A percentile compares a stretch with the other conserved stretches of the same genome.
Conservation (phyloP, 495 filamentous ascomycete species). For the Oleoguttula mirabilis region DNA sequence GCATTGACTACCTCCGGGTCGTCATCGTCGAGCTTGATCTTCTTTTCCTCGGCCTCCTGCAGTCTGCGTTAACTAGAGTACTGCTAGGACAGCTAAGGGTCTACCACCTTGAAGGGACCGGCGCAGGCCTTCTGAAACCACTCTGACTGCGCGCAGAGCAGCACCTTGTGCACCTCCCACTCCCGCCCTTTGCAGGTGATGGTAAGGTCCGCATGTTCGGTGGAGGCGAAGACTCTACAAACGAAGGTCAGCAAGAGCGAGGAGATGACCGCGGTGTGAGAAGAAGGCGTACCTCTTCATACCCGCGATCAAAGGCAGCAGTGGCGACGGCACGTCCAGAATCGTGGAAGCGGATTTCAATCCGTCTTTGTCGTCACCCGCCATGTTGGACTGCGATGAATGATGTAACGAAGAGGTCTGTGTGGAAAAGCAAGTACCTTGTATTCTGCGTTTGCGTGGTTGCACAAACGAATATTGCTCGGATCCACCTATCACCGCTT, state of each 20-base stretch:
- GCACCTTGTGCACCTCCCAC: constrained; percentile 8
- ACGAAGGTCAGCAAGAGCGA: background rate
- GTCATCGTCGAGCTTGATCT: background rate
- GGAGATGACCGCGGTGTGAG: background rate
- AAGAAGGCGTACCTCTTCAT: background rate
- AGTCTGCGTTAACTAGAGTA: background rate
- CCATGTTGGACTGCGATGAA: too few species aligned
- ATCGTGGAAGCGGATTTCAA: background rate
- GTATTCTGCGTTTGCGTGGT: too few species aligned
- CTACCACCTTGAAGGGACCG: background rate
- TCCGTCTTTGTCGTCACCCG: background rate
- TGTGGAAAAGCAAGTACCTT: too few species aligned
- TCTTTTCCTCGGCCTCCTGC: background rate
- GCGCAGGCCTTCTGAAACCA: constrained; percentile 3
- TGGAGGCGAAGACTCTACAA: background rate
- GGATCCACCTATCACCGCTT: too few species aligned
- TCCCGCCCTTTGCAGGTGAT: background rate
- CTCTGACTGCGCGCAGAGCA: constrained; percentile 5
- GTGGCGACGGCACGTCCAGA: background rate
- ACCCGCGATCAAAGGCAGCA: background rate
- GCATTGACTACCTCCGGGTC: background rate
- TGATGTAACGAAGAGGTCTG: too few species aligned
- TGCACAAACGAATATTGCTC: too few species aligned
- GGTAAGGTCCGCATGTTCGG: constrained; percentile 6
- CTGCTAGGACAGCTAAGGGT: background rate